Conservation (phyloP, 2,329 filamentous ascomycete genomes). For the Aureobasidium uvarum region DNA sequence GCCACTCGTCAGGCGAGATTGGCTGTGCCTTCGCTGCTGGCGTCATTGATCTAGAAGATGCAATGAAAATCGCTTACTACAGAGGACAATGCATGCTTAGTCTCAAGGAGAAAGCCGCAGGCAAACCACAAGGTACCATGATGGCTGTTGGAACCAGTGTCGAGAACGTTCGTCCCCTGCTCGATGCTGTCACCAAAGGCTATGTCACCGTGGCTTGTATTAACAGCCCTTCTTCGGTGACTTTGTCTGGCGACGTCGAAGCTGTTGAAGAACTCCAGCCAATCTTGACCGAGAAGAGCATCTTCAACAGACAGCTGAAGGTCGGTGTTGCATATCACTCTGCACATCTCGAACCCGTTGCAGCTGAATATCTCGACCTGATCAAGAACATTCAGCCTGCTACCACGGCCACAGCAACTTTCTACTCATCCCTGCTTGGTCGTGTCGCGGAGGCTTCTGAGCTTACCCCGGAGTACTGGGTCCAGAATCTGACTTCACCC, state of each 20-base stretch:
- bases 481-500: conserved; percentile 47
- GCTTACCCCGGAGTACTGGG: conserved; percentile 44
- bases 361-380: conserved; percentile 2
- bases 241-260: conserved; percentile 46
- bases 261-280: conserved; percentile 18
- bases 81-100: conserved; percentile 30
- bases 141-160: conserved; percentile 34
- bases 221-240: conserved; percentile 47
- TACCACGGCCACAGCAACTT: neutral
- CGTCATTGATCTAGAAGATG: conserved; percentile 27
- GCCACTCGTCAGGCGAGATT: conserved; percentile 40
- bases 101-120: conserved; percentile 7
- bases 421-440: conserved; percentile 29
- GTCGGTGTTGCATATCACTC: conserved; percentile 18
- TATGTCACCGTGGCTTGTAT: conserved; percentile 32
- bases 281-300: conserved; percentile 19
- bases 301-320: conserved; percentile 21
- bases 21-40: conserved; percentile 37
- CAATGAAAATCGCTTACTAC: conserved; percentile 31
- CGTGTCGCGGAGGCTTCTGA: conserved; percentile 1
- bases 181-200: conserved; percentile 21
- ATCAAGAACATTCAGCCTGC: conserved; percentile 18
- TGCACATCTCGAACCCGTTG: conserved; percentile 14
- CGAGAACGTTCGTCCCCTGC: conserved; percentile 31
- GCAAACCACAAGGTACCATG: conserved; percentile 34